Evolutionary conservation across 345 rosid genomes (phyloP).

Genomic region (Dimocarpus longan): DNA sequence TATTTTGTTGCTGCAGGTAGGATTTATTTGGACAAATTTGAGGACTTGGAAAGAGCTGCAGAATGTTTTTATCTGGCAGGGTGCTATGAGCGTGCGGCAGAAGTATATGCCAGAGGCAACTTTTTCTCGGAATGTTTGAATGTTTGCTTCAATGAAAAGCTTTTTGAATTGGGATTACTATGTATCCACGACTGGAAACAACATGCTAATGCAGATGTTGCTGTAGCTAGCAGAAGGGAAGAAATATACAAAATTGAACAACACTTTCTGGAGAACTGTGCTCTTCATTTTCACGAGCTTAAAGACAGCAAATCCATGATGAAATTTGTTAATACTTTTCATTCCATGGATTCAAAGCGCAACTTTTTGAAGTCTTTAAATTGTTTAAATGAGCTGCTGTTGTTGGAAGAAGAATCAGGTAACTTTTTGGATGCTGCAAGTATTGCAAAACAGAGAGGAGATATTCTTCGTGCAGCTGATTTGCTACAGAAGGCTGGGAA

Average conservation of each 20-base stretch:
- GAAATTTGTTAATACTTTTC: slow-evolving; percentile 37
- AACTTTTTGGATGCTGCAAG: slow-evolving; percentile 43
- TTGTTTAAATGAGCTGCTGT: slow-evolving; percentile 41
- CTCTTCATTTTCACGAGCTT: slow-evolving; percentile 32
- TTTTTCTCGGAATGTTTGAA: slow-evolving; percentile 37
- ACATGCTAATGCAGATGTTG: slow-evolving; percentile 9
- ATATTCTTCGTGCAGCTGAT: slow-evolving; percentile 37
- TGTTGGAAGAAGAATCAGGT: slow-evolving; percentile 39
- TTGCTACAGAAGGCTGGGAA: slow-evolving; percentile 38
- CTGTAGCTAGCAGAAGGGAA: slow-evolving; percentile 1
- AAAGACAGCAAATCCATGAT: slow-evolving; percentile 37
- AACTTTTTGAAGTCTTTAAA: slow-evolving; percentile 34
- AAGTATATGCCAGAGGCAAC: slow-evolving; percentile 39
- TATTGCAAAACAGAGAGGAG: slow-evolving; percentile 42
- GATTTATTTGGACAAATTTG: slow-evolving; percentile 44
- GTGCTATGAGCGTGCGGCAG: slow-evolving; percentile 36
- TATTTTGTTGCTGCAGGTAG: slow-evolving; percentile 30
- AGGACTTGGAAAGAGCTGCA: slow-evolving; percentile 44
- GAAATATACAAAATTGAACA: slow-evolving; percentile 34
- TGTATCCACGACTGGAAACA: slow-evolving; percentile 44
- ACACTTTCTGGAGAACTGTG: slow-evolving; percentile 42
- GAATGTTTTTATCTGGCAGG: slow-evolving; percentile 46
- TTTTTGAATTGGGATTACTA: slow-evolving; percentile 42
- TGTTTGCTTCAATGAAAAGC: slow-evolving; percentile 40
- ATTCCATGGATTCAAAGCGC: slow-evolving; percentile 26